Evolutionary conservation across 495 filamentous ascomycete species (phyloP), one percentile per base, ranked within the genome.

Genomic region (Aspergillus sclerotiicarbonarius): DNA sequence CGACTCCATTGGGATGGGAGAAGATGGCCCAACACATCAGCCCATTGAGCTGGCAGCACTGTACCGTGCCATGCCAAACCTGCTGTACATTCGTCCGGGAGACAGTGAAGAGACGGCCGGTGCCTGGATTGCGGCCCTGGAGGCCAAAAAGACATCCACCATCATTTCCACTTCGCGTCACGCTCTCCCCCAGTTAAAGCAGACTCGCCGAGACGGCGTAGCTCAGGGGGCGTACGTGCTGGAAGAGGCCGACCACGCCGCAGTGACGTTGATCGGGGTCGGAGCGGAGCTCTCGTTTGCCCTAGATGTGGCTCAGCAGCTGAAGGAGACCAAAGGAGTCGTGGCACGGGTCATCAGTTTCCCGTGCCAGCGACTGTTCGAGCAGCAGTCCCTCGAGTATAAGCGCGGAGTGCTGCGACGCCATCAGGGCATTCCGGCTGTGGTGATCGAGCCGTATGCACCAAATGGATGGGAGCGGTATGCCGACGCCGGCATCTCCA

Each of bases 11-110:
- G 82, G 78, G 9, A 78, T 74, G 49, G 84, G 83, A 25, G 80
- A 87, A 62, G 80, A 87, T 57, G 84, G 82, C 0, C 84, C 81
- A 0, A 87, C 83, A 2, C 82, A 87, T 60, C 83, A 87, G 56
- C 83, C 83, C 3, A 78, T 87, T 55, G 83, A 81, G 43, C 71
- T 85, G 5, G 79, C 79, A 19, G 68, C 80, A 0, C 62, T 85
- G 19, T 87, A 82, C 62, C 78, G 83, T 5, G 79, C 82, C 8
- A 85, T 85, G 83, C 83, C 82, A 0, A 84, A 85, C 56, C 59
- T 85, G 2, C 69, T 82, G n/a, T 82, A 82, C 64, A 81, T 85
- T 53, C 77, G 82, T 1, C 82, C 82, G 0, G 72, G 75, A 20
- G 82, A 86, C 55, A 76, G 73, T 51, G 82, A 86, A 57, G 83